phyloP scores from a whole-genome alignment of 176 grass and related monocot species.

The Oryza punctata region DNA sequence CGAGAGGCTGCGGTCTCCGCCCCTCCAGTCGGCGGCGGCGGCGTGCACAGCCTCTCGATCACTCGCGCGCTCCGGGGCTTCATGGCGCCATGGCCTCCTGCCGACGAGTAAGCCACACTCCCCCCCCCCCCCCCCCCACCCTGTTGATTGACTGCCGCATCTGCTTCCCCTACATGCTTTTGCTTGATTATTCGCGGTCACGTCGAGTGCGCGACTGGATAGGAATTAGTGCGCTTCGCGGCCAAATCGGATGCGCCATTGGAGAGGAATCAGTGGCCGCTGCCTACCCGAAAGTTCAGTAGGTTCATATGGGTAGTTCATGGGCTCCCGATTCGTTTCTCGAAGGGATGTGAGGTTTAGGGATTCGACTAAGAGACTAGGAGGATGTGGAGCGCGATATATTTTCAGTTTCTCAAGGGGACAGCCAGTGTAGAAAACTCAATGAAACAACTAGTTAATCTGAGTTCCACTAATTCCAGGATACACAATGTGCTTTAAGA shows the following conservation, averaged over 20 bases:
- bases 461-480: neutral
- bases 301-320: neutral
- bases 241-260: no score
- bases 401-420: neutral
- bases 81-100: neutral
- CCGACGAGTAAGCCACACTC: neutral
- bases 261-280: no score
- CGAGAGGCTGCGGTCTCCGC: no score
- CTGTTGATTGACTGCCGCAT: neutral
- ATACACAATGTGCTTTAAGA: neutral
- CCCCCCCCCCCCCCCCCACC: no score
- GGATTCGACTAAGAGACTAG: no score
- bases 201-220: no score
- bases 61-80: neutral
- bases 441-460: neutral
- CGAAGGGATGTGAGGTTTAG: neutral
- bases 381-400: neutral
- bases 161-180: no score
- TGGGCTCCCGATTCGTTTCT: neutral
- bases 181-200: no score
- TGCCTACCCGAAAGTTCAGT: neutral
- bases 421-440: neutral
- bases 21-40: no score
- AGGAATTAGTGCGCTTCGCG: no score
- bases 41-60: neutral